A percentile compares a stretch with the other conserved stretches of the same genome.
phyloP scores from a whole-genome alignment of 2,329 filamentous ascomycete genomes.

The Colletotrichum abscissum region DNA sequence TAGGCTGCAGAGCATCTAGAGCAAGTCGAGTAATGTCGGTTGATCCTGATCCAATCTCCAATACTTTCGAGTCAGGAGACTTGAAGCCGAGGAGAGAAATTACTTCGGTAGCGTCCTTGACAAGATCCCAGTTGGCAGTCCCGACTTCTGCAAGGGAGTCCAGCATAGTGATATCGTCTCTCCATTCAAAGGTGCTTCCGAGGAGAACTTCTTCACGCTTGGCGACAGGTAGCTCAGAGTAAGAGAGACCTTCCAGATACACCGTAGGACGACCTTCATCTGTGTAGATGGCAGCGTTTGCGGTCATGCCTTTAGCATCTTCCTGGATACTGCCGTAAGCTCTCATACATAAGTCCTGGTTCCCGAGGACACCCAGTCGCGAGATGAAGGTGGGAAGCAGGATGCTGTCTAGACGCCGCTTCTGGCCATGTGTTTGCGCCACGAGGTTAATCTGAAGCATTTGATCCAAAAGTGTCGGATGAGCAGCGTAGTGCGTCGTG shows the following conservation, averaged over 20 bases:
- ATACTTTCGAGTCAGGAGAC: slow-evolving; percentile 3
- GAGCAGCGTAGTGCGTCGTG: slow-evolving; percentile 17
- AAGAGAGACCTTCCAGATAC: slow-evolving; percentile 15
- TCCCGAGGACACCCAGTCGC: neutral
- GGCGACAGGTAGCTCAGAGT: slow-evolving; percentile 13
- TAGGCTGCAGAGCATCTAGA: slow-evolving; percentile 4
- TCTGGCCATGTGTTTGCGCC: slow-evolving; percentile 9
- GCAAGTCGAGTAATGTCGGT: neutral
- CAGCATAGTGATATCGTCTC: slow-evolving; percentile 2
- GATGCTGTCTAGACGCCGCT: slow-evolving; percentile 1
- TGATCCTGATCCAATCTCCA: slow-evolving; percentile 15
- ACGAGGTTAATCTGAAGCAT: slow-evolving; percentile 26
- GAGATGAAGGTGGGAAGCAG: slow-evolving; percentile 20
- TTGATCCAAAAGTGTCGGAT: slow-evolving; percentile 22
- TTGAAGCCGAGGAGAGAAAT: slow-evolving; percentile 10
- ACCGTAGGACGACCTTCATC: slow-evolving; percentile 19
- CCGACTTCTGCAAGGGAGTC: neutral
- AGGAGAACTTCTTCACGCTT: slow-evolving; percentile 17
- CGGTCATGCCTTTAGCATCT: neutral
- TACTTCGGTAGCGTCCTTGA: neutral
- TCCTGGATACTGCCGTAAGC: slow-evolving; percentile 18
- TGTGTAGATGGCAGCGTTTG: slow-evolving; percentile 19
- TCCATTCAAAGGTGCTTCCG: slow-evolving; percentile 25
- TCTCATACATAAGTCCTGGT: slow-evolving; percentile 20
- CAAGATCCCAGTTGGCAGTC: neutral